These are phyloP conservation scores for Scalesia atractyloides DNA, from an alignment of 129 eudicot species.

Conservation along the genomic window DNA sequence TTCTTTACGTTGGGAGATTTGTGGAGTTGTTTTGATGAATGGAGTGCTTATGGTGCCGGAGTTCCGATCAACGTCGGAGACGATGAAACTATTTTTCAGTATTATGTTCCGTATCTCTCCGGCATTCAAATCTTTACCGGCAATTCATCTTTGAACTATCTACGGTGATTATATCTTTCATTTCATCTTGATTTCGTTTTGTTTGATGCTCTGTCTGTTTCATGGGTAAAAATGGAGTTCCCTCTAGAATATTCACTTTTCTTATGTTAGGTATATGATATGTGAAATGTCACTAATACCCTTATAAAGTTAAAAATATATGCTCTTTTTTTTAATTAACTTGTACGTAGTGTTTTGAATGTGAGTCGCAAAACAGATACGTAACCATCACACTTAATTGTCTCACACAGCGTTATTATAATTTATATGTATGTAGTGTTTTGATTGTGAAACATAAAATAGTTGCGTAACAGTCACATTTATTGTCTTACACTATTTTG, in stretches of 20 bases:
- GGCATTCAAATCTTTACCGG: slow-evolving; percentile 84
- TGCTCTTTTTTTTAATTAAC: not conserved
- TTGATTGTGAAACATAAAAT: no score
- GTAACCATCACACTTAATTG: no score
- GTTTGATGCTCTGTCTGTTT: not conserved
- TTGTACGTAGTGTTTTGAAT: no score
- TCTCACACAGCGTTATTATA: no score
- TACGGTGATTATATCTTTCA: slow-evolving; percentile 39
- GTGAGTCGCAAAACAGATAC: no score
- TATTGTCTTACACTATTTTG: no score
- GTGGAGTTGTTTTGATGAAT: slow-evolving; percentile 90
- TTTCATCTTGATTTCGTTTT: not conserved
- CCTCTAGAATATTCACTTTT: not conserved
- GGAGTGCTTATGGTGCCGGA: slow-evolving; percentile 97
- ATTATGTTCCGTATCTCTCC: slow-evolving; percentile 92
- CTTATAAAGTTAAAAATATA: not conserved
- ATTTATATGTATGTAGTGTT: no score
- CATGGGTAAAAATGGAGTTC: not conserved
- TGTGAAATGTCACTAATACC: not conserved
- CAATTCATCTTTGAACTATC: slow-evolving; percentile 57
- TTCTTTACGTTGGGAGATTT: slow-evolving; percentile 69
- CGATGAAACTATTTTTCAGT: slow-evolving; percentile 73
- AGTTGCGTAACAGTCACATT: no score
- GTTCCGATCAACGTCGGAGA: slow-evolving; percentile 56
- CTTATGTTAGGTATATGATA: not conserved